Percentiles rank a stretch among this genome's conserved stretches.
phyloP scores from a whole-genome alignment of 208 protist species.

The Tritrichomonas musculus region DNA sequence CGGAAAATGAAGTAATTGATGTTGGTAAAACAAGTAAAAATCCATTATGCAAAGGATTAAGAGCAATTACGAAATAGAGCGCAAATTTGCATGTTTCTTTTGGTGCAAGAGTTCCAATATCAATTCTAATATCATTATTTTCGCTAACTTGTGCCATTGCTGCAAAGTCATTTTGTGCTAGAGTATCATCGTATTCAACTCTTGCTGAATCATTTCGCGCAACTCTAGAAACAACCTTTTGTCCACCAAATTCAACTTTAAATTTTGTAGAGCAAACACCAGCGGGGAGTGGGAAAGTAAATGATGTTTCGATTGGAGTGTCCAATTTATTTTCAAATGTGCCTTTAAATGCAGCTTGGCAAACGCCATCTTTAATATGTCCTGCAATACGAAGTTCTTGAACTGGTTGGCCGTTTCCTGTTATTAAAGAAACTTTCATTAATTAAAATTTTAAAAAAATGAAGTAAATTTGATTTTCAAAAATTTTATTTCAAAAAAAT shows the following conservation, averaged over 20 bases:
- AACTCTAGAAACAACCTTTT: neutral
- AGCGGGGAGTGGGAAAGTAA: neutral
- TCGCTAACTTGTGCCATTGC: neutral
- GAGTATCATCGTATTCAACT: slow-evolving; percentile 2
- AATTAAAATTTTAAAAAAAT: too few species aligned
- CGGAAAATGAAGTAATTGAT: neutral
- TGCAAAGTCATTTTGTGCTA: neutral
- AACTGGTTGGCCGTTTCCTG: neutral
- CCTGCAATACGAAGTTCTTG: neutral
- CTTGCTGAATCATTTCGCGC: neutral
- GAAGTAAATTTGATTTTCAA: too few species aligned
- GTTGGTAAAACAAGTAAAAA: neutral
- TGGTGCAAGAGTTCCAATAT: neutral
- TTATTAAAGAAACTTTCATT: neutral
- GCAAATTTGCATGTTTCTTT: neutral
- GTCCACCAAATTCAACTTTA: neutral
- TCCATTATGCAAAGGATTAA: neutral
- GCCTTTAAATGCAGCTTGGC: neutral
- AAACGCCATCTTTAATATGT: neutral
- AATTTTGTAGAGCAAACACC: neutral
- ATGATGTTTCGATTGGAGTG: neutral
- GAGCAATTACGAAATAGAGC: neutral
- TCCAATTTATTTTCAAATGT: slow-evolving; percentile 10
- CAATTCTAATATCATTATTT: neutral
- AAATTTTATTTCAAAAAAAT: too few species aligned